Conservation (phyloP, 345 rosid species). For the Litchi chinensis region DNA sequence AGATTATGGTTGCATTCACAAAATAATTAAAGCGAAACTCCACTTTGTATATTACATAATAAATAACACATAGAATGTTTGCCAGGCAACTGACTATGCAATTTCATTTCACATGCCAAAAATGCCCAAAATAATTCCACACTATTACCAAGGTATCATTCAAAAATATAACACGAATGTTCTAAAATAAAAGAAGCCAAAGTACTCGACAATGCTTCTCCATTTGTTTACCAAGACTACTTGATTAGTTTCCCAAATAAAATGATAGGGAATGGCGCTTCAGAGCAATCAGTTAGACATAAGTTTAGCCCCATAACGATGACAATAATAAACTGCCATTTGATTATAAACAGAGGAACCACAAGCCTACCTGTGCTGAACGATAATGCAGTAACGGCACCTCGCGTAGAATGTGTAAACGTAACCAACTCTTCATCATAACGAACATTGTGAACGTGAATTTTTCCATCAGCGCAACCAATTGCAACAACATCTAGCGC, state of each 20-base stretch:
- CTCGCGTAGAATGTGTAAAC: slow-evolving; percentile 78
- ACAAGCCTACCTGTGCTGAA: slow-evolving; percentile 69
- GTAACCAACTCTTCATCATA: slow-evolving; percentile 74
- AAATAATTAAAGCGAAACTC: neutral
- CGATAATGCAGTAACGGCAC: slow-evolving; percentile 80
- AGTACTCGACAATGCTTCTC: neutral
- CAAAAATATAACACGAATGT: neutral
- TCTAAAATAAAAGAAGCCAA: slow-evolving; percentile 4
- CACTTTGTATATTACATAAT: neutral
- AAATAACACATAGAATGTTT: neutral
- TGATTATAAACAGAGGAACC: neutral
- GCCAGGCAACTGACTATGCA: neutral
- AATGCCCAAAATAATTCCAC: neutral
- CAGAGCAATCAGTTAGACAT: neutral
- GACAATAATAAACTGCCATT: neutral
- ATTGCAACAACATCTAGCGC: slow-evolving; percentile 92
- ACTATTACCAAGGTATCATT: neutral
- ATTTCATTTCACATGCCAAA: neutral
- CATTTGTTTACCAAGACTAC: neutral
- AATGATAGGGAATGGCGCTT: neutral
- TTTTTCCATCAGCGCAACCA: slow-evolving; percentile 93
- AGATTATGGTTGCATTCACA: neutral
- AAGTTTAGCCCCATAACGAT: neutral
- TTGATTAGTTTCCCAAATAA: neutral
- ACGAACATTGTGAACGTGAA: slow-evolving; percentile 82